These are phyloP conservation scores for Exobasidium rhododendri DNA, from an alignment of 1,284 basidiomycete genomes.

Conservation along the genomic window DNA sequence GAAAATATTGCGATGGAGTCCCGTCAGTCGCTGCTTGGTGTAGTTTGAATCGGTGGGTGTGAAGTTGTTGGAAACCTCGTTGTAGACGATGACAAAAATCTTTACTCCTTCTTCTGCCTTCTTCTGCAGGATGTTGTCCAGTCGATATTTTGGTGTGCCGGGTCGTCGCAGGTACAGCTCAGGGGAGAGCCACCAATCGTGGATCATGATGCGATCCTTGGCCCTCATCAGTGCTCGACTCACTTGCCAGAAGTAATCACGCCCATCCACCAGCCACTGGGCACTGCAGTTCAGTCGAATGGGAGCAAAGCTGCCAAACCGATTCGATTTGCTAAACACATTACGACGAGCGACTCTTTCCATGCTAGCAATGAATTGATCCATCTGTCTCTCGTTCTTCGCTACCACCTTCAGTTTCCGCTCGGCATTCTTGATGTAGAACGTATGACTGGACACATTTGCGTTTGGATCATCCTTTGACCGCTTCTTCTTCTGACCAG, in stretches of 20 bases:
- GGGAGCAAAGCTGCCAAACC: slow-evolving; percentile 92
- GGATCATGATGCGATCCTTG: slow-evolving; percentile 64
- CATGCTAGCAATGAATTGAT: slow-evolving; percentile 91
- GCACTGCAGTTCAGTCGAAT: slow-evolving; percentile 87
- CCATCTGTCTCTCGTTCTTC: slow-evolving; percentile 89
- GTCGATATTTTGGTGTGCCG: slow-evolving; percentile 76
- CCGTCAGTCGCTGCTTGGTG: slow-evolving; percentile 80
- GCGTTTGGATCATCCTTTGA: slow-evolving; percentile 29
- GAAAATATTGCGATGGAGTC: slow-evolving; percentile 87
- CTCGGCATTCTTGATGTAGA: slow-evolving; percentile 89
- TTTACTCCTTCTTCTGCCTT: slow-evolving; percentile 96
- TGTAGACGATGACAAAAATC: slow-evolving; percentile 79
- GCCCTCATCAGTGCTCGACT: slow-evolving; percentile 87
- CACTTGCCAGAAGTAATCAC: slow-evolving; percentile 64
- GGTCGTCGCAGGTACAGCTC: slow-evolving; percentile 82
- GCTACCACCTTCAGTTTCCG: slow-evolving; percentile 82
- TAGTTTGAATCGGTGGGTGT: slow-evolving; percentile 69
- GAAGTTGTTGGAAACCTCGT: slow-evolving; percentile 95
- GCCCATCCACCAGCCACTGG: slow-evolving; percentile 98
- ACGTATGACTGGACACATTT: slow-evolving; percentile 70
- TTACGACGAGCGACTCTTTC: slow-evolving; percentile 76
- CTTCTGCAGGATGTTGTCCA: slow-evolving; percentile 81
- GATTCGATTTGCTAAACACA: slow-evolving; percentile 62
- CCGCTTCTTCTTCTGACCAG: slow-evolving; percentile 15
- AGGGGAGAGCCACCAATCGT: slow-evolving; percentile 57